Percentiles rank a stretch among this genome's conserved stretches.
phyloP scores from a whole-genome alignment of 768 basidiomycete species.

The Strobilomyces dryophilus region DNA sequence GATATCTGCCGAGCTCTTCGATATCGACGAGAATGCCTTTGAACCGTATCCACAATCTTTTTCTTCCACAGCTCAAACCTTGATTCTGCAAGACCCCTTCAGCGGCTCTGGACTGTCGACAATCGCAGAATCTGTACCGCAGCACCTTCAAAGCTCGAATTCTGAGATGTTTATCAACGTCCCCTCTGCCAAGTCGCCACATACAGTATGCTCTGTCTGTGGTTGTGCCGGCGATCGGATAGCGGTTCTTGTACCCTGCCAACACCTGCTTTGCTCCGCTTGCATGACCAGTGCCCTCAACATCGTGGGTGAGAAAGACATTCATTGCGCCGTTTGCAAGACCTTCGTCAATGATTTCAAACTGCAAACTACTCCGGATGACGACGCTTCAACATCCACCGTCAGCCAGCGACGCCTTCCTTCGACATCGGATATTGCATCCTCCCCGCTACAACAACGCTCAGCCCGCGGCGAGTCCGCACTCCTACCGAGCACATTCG shows the following conservation, averaged over 20 bases:
- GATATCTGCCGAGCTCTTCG: constrained; percentile 58
- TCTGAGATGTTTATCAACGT: constrained; percentile 24
- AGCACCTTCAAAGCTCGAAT: constrained; percentile 17
- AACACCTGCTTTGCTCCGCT: constrained; percentile 71
- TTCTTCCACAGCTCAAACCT: constrained; percentile 30
- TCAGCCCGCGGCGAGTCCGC: constrained; percentile 23
- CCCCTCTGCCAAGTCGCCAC: constrained; percentile 9
- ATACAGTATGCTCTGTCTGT: constrained; percentile 59
- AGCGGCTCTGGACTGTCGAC: constrained; percentile 32
- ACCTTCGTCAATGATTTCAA: constrained; percentile 66
- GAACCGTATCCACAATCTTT: constrained; percentile 44
- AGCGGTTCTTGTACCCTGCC: constrained; percentile 70
- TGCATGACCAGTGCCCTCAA: constrained; percentile 85
- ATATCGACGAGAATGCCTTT: constrained; percentile 71
- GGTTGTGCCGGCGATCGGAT: constrained; percentile 44
- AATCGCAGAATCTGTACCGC: constrained; percentile 28
- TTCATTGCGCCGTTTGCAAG: constrained; percentile 81
- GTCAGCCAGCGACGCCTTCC: constrained; percentile 10
- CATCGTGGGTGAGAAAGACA: constrained; percentile 86
- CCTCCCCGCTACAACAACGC: constrained; percentile 25
- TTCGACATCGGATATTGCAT: constrained; percentile 10
- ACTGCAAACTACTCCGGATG: constrained; percentile 33
- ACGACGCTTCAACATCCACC: constrained; percentile 20
- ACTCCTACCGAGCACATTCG: constrained; percentile 27
- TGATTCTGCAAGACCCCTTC: constrained; percentile 43